phyloP scores from a whole-genome alignment of 495 filamentous ascomycete species.

The Hypoxylon lienhwacheense region DNA sequence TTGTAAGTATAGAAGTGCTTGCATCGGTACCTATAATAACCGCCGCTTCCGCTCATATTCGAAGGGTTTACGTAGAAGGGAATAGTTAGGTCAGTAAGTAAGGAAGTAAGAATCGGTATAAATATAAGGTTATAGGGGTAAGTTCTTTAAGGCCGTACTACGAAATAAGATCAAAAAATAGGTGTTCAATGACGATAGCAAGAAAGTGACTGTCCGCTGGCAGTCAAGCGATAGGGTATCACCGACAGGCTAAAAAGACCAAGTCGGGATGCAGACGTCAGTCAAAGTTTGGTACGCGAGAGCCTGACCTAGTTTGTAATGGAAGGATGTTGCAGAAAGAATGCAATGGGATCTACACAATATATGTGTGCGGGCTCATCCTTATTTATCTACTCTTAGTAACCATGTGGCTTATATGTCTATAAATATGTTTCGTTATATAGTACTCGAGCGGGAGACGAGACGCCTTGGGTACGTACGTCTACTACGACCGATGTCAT shows the following conservation, averaged over 20 bases:
- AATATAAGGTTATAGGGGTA: conserved; percentile 1
- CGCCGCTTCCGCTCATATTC: conserved; percentile 59
- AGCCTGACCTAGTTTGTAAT: conserved; percentile 15
- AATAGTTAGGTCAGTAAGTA: no score
- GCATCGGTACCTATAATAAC: conserved; percentile 64
- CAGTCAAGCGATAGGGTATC: conserved; percentile 26
- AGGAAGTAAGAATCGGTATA: no score
- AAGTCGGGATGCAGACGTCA: conserved; percentile 9
- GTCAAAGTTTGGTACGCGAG: conserved; percentile 4
- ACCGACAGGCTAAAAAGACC: conserved; percentile 28
- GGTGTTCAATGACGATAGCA: not conserved
- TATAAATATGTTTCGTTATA: no score
- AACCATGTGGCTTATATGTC: no score
- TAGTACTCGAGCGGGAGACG: no score
- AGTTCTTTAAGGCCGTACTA: conserved; percentile 3
- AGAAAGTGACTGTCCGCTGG: conserved; percentile 28
- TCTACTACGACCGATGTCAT: no score
- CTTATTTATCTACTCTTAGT: conserved; percentile 24
- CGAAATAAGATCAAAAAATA: not conserved
- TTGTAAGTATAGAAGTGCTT: conserved; percentile 61
- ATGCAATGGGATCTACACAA: conserved; percentile 19
- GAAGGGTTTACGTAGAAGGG: not conserved
- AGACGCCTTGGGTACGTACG: no score
- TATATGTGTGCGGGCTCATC: conserved; percentile 22
- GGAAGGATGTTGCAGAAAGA: conserved; percentile 23